These are phyloP conservation scores for Linnemannia zychae DNA, from an alignment of 192 early-diverging fungal species.

Conservation along the genomic window DNA sequence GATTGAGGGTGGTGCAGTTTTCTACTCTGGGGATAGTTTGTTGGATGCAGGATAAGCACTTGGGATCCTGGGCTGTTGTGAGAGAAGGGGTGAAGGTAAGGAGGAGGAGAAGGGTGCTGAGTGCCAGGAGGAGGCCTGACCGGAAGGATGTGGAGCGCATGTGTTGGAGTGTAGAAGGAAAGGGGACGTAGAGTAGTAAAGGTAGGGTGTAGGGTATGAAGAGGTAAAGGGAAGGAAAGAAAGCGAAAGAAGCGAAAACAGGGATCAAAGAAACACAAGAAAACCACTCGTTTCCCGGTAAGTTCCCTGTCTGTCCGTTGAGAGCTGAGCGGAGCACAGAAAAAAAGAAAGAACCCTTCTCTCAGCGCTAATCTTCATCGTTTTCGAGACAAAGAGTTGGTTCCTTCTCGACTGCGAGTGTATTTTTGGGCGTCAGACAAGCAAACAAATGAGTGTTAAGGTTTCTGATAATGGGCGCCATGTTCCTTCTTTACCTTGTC, in stretches of 20 bases:
- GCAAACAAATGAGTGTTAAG: neutral
- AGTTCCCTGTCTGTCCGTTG: neutral
- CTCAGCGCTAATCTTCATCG: too few species aligned
- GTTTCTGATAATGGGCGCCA: neutral
- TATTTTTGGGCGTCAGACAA: neutral
- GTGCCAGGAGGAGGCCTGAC: neutral
- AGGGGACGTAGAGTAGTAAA: neutral
- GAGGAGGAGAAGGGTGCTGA: neutral
- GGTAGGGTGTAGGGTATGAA: neutral
- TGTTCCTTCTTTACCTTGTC: neutral
- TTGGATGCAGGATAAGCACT: constrained; percentile 33
- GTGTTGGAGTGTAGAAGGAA: neutral
- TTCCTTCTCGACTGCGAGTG: too few species aligned
- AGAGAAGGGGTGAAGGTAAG: constrained; percentile 1
- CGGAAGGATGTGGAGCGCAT: neutral
- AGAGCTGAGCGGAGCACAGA: too few species aligned
- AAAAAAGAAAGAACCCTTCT: too few species aligned
- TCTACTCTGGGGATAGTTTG: constrained; percentile 5
- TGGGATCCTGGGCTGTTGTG: constrained; percentile 20
- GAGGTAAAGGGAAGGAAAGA: neutral
- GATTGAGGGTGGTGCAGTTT: constrained; percentile 13
- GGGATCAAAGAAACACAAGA: neutral
- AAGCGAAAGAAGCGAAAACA: neutral
- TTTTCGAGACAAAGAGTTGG: too few species aligned
- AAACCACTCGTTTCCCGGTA: neutral